These are phyloP conservation scores for Yarrowia sp. DNA, from an alignment of 805 yeast species.

Conservation along the genomic window DNA sequence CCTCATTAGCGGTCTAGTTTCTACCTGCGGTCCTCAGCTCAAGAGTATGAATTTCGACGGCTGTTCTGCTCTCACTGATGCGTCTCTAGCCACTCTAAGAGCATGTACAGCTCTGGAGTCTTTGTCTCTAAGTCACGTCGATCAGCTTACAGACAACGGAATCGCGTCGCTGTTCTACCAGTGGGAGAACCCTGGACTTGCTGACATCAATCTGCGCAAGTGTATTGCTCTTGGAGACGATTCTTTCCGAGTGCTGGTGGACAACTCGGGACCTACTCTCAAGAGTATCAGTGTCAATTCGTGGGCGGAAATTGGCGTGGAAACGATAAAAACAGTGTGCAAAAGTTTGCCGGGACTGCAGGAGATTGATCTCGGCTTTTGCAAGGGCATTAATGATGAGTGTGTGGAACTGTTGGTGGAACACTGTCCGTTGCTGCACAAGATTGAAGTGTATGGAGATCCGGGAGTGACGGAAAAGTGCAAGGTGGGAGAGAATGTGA, in stretches of 20 bases:
- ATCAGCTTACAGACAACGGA: constrained; percentile 67
- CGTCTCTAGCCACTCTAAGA: constrained; percentile 45
- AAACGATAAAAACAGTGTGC: constrained; percentile 33
- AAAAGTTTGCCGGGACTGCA: constrained; percentile 56
- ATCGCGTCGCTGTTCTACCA: constrained; percentile 54
- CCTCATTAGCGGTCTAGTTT: constrained; percentile 54
- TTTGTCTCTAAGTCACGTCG: constrained; percentile 59
- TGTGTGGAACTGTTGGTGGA: constrained; percentile 55
- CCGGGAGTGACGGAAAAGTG: constrained; percentile 33
- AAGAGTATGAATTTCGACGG: constrained; percentile 63
- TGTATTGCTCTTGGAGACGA: constrained; percentile 64
- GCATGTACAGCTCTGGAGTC: constrained; percentile 59
- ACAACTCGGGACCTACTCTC: constrained; percentile 62
- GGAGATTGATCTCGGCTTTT: constrained; percentile 73
- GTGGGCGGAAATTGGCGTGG: constrained; percentile 51
- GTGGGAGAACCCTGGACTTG: constrained; percentile 56
- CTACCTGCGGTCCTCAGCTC: constrained; percentile 53
- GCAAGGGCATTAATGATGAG: constrained; percentile 68
- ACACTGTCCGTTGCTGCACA: constrained; percentile 57
- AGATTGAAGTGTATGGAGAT: constrained; percentile 74
- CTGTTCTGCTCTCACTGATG: constrained; percentile 68
- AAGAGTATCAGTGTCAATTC: constrained; percentile 74
- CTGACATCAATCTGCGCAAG: constrained; percentile 57
- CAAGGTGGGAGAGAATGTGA: constrained; percentile 49
- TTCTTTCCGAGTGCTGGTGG: constrained; percentile 55